Evolutionary conservation across 331 rosid species (phyloP), one percentile per base, ranked within the genome.

Genomic region (Saraca asoca): DNA sequence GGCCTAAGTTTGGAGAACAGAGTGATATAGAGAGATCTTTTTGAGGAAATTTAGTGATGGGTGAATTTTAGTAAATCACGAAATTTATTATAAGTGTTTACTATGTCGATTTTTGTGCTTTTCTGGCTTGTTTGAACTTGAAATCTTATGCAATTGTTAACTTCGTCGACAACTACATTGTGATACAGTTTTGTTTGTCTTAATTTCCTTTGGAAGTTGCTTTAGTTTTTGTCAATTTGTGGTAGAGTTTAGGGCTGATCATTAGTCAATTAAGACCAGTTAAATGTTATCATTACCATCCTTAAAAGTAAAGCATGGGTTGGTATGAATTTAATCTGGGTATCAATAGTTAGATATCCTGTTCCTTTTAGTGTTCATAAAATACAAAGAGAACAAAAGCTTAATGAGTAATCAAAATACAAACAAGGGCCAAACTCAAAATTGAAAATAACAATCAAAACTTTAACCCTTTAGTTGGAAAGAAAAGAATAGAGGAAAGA

Each of bases 11-110:
- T 64, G 46, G 18, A 49, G 24, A 14, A n/a, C 43, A 43, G 1
- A 62, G 52, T n/a, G n/a, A n/a, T n/a, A n/a, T n/a, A 8, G 74
- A 64, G 72, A 62, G 51, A 58, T 66, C 68, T 71, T 75, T 83
- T 67, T 72, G 73, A 71, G 67, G 66, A 72, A 60, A 69, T 81
- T 73, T 83, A 78, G 83, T 39, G 51, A 37, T 68, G 61, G 18
- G 81, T 62, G 72, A 64, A n/a, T 64, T 38, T 37, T 66, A 66
- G 78, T 29, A 58, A 65, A 73, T 78, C 61, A 20, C 62, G 72
- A 73, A 37, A 73, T 44, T 74, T 67, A 49, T 55, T 71, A 49
- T 62, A 58, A 69, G 59, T 77, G 58, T 81, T 84, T 24, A 57
- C 51, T 4, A 31, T 82, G 75, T 73, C 54, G 41, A 52, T 69